These are phyloP conservation scores for Vitellaria paradoxa DNA, from an alignment of 179 eudicot genomes.

Conservation along the genomic window DNA sequence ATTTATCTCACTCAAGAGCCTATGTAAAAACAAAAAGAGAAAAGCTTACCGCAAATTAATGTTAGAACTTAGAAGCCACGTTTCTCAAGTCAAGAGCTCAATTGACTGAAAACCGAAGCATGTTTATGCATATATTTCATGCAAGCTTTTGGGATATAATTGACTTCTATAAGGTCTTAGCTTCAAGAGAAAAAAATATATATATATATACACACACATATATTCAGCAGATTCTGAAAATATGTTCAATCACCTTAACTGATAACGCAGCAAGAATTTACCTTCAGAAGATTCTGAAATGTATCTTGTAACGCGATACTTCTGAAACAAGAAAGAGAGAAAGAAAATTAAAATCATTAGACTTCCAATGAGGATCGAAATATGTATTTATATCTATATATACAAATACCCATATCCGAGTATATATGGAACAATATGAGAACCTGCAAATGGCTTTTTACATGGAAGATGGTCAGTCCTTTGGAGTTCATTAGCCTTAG, in stretches of 20 bases:
- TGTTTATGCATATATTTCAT: not conserved
- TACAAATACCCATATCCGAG: not conserved
- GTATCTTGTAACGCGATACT: conserved; percentile 46
- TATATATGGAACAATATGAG: not conserved
- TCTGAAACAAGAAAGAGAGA: conserved; percentile 31
- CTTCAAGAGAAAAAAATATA: not conserved
- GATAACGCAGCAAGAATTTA: not conserved
- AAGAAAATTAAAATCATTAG: not conserved
- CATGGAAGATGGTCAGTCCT: conserved; percentile 59
- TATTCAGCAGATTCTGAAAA: not conserved
- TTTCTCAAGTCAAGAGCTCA: too few species aligned
- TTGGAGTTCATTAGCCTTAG: conserved; percentile 53
- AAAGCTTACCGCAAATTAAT: too few species aligned
- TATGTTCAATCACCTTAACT: not conserved
- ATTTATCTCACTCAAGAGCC: too few species aligned
- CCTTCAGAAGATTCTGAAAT: conserved; percentile 46
- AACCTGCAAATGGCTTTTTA: conserved; percentile 64
- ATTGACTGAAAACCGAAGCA: not conserved
- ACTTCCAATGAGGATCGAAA: not conserved
- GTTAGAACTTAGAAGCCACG: too few species aligned
- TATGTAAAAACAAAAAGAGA: too few species aligned
- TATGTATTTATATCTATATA: too few species aligned
- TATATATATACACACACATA: not conserved
- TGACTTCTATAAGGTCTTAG: not conserved
- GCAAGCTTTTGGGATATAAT: not conserved